phyloP scores from a whole-genome alignment of 129 eudicot species.

The Scalesia atractyloides region DNA sequence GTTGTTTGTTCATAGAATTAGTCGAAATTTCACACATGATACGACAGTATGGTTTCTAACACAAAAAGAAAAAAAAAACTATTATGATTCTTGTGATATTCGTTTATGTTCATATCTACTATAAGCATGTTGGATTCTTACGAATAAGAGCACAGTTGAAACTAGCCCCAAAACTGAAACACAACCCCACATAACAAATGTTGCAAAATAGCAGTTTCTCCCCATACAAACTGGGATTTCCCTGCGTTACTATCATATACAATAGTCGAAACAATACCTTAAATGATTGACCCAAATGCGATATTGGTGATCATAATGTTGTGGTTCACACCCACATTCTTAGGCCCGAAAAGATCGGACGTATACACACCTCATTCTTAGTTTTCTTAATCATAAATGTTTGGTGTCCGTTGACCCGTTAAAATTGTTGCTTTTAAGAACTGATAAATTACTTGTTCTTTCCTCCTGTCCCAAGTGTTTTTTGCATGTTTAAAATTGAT shows the following conservation, averaged over 20 bases:
- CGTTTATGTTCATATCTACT: constrained; percentile 52
- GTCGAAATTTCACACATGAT: not conserved
- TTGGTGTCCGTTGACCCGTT: too few relatives aligned
- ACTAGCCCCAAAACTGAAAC: constrained; percentile 62
- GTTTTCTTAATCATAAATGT: too few relatives aligned
- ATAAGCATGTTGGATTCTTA: constrained; percentile 74
- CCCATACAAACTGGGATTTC: constrained; percentile 65
- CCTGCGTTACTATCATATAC: constrained; percentile 56
- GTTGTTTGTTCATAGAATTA: constrained; percentile 9
- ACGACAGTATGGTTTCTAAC: not conserved
- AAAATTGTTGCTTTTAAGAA: too few relatives aligned
- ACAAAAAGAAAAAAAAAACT: not conserved
- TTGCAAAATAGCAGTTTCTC: constrained; percentile 65
- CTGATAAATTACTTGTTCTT: too few relatives aligned
- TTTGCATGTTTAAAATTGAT: too few relatives aligned
- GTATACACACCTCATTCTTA: too few relatives aligned
- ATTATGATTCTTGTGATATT: constrained; percentile 25
- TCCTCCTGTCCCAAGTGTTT: too few relatives aligned
- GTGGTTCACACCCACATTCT: constrained; percentile 79
- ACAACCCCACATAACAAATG: constrained; percentile 78
- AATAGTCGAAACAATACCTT: constrained; percentile 71
- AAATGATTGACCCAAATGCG: constrained; percentile 74
- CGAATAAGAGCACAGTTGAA: constrained; percentile 57
- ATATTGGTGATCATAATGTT: constrained; percentile 90
- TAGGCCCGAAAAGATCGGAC: constrained; percentile 87